Evolutionary conservation across 805 yeast genomes (phyloP).

Genomic region (Candida ipomoeae): DNA sequence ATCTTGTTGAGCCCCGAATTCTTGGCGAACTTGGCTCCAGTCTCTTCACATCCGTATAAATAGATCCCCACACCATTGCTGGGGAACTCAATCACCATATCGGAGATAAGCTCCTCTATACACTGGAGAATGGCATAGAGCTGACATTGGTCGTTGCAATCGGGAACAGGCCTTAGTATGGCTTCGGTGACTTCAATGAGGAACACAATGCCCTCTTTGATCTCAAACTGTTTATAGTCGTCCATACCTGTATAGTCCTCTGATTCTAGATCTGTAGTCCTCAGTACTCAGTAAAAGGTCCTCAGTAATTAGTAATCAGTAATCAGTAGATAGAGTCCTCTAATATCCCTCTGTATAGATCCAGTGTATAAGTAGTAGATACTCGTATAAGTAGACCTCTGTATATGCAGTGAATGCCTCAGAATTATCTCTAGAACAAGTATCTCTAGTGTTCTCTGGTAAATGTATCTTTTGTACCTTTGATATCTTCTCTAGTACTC

Average conservation of each 20-base stretch:
- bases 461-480: too few species aligned
- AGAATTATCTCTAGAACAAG: too few species aligned
- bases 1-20: constrained; percentile 44
- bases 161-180: constrained; percentile 33
- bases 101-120: constrained; percentile 58
- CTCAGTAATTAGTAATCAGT: too few species aligned
- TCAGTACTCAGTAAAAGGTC: too few species aligned
- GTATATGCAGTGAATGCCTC: too few species aligned
- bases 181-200: constrained; percentile 56
- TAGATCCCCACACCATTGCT: constrained; percentile 74
- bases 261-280: too few species aligned
- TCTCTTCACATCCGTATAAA: constrained; percentile 46
- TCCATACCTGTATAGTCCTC: constrained; percentile 6
- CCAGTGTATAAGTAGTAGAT: too few species aligned
- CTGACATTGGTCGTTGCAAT: constrained; percentile 39
- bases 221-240: constrained; percentile 38
- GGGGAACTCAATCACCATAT: constrained; percentile 60
- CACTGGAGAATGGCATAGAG: constrained; percentile 52
- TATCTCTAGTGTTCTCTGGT: too few species aligned
- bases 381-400: too few species aligned
- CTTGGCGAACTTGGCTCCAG: constrained; percentile 23
- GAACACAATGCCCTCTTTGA: constrained; percentile 62
- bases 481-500: too few species aligned
- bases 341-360: too few species aligned
- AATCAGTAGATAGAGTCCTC: too few species aligned